Evolutionary conservation across 495 filamentous ascomycete species (phyloP), one percentile per base, ranked within the genome.

Genomic region (Penicillium verhagenii): DNA sequence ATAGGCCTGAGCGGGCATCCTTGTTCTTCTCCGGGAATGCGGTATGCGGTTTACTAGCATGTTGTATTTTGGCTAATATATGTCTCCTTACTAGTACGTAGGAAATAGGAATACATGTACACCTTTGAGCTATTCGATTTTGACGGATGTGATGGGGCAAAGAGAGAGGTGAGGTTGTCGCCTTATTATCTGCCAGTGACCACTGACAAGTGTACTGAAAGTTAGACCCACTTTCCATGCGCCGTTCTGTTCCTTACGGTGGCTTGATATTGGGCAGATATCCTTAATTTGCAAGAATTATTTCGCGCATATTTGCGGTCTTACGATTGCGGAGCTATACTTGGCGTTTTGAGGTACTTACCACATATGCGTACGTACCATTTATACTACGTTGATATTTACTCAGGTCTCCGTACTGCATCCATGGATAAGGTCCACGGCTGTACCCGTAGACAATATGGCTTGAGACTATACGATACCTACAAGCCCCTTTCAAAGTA

Each of bases 301-400:
- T 24, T 11, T 25, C 6, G 6, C 23, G 3, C 21, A 26, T 25
- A 26, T 5, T 35, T 35, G 21, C 6, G 11, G 31, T 47, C 50
- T 57, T 53, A 47, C 23, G 46, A 57, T 47, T 47, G 40, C 50
- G 39, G 44, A 46, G 44, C 29, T 54, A 13, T 45, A n/a, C 33
- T 35, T 35, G 33, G 33, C 33, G 33, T 35, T n/a, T 5, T 35
- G n/a, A 35, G 33, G 5, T 16, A 35, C 33, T 35, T 35, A n/a
- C 33, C 16, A n/a, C 14, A n/a, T 35, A 3, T n/a, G n/a, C n/a
- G n/a, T n/a, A n/a, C n/a, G n/a, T n/a, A n/a, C n/a, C n/a, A n/a
- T n/a, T n/a, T n/a, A n/a, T n/a, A n/a, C n/a, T n/a, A n/a, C n/a
- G n/a, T n/a, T n/a, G n/a, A n/a, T n/a, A n/a, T n/a, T n/a, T n/a